Conservation (phyloP, 306 rosid genomes). For the Trifolium repens region DNA sequence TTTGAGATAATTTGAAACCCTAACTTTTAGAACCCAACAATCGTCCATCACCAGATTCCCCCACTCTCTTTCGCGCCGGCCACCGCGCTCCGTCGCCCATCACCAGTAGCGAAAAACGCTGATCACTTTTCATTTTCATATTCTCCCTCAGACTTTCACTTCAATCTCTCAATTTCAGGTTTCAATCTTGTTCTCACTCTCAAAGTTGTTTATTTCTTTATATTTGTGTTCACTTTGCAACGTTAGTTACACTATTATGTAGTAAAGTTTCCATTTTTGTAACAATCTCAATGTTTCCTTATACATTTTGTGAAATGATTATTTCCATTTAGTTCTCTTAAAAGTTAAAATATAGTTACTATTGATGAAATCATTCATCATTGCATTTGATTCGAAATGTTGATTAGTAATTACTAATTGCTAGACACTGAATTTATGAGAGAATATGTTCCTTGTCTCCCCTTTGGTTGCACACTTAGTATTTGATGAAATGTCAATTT, state of each 20-base stretch:
- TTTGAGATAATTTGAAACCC: too few species aligned
- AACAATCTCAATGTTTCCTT: slow-evolving; percentile 10
- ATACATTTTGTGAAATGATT: not conserved
- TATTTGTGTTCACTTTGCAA: not conserved
- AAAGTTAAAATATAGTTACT: not conserved
- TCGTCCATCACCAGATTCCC: not conserved
- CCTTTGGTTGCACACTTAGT: not conserved
- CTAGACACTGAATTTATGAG: not conserved
- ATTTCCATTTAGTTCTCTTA: not conserved
- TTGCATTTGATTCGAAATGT: not conserved
- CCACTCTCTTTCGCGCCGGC: too few species aligned
- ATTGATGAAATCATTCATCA: not conserved
- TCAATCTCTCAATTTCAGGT: not conserved
- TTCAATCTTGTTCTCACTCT: not conserved
- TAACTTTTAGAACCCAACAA: not conserved
- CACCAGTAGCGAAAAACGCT: not conserved
- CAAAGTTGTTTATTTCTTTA: not conserved
- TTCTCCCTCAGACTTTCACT: not conserved
- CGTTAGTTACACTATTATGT: not conserved
- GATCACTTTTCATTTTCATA: not conserved
- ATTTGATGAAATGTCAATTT: slow-evolving; percentile 17
- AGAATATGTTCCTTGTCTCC: not conserved
- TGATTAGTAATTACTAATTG: not conserved
- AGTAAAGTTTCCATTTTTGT: slow-evolving; percentile 4
- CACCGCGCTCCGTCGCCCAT: not conserved